Base-by-base conservation (phyloP, 2,329 filamentous ascomycete genomes). In the Zymoseptoria brevis region DNA sequence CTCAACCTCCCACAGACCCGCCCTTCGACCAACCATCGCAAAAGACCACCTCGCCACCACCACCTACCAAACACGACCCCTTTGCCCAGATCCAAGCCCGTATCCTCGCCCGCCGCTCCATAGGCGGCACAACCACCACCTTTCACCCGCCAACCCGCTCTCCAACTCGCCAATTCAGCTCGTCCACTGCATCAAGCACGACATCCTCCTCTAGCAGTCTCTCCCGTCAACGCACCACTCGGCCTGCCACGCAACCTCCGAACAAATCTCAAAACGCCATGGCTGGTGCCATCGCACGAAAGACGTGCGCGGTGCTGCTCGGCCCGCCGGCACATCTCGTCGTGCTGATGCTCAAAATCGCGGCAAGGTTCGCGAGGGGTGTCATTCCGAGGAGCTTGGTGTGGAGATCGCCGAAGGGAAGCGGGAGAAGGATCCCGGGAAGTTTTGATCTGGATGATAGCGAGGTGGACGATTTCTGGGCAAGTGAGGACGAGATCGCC, bases 291-390 rank as follows among this genome's bases (percentile, higher is more conserved):
- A 82, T 96, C 29, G 81, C 96, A 24, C 83, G 87, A 58, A 92
- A 89, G 74, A 91, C 90, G 0, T 86, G 83, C 63, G 85, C 89
- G 55, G 81, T 94, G 29, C 80, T 96, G 3, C 76, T 96, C 13
- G 85, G 88, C 0, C 90, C 90, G n/a, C 90, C 92, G 0, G 83
- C 87, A 35, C 85, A 92, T 67, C 81, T 96, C 1, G 82, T 96
- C 41, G 80, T 84, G 24, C 78, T 96, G 49, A 91, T 96, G 80
- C 81, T 96, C 4, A 85, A 85, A 58, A 89, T 96, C 58, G 89
- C 91, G 0, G 86, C 88, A 0, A 85, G 83, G 62, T 90, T 96
- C 62, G 82, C 86, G 1, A 74, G 74, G 52, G 78, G 78, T 3
- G 73, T 72, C 5, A 72, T 74, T 22, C 66, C 67, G 2, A 57